Evolutionary conservation across 139 green algal genomes (phyloP).

Genomic region (Volvox africanus): DNA sequence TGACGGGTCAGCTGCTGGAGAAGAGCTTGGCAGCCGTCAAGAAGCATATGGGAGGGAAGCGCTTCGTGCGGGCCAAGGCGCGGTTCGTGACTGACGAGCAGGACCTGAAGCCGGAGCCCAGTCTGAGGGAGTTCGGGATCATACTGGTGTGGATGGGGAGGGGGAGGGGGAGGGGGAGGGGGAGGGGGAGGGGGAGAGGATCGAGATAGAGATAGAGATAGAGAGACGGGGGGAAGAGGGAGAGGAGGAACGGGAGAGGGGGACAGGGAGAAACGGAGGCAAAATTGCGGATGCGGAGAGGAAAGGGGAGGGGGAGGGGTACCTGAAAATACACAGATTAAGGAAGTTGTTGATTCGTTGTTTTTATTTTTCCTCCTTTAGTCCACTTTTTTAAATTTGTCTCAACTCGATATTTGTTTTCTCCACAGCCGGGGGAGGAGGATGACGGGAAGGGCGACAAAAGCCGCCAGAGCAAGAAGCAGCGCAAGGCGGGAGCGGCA

Average conservation of each 20-base stretch:
- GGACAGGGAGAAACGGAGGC: neutral
- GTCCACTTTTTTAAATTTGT: no score
- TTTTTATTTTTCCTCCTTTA: no score
- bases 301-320: neutral
- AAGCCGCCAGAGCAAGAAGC: conserved; percentile 19
- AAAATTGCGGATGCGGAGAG: neutral
- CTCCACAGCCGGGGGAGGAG: conserved; percentile 36
- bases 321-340: no score
- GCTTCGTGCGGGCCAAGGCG: conserved; percentile 72
- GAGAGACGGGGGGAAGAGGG: neutral
- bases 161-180: neutral
- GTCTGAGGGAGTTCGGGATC: conserved; percentile 28
- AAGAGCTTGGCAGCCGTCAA: conserved; percentile 74
- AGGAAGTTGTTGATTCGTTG: no score
- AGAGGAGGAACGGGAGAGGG: neutral
- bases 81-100: conserved; percentile 73
- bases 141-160: neutral
- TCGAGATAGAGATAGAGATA: no score
- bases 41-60: conserved; percentile 78
- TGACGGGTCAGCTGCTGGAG: conserved; percentile 85
- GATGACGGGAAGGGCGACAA: neutral
- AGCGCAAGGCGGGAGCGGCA: conserved; percentile 1
- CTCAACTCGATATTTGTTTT: no score
- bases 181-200: neutral
- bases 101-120: conserved; percentile 77